These are phyloP conservation scores for Fusarium albosuccineum DNA, from an alignment of 2,329 filamentous ascomycete species.

Conservation along the genomic window DNA sequence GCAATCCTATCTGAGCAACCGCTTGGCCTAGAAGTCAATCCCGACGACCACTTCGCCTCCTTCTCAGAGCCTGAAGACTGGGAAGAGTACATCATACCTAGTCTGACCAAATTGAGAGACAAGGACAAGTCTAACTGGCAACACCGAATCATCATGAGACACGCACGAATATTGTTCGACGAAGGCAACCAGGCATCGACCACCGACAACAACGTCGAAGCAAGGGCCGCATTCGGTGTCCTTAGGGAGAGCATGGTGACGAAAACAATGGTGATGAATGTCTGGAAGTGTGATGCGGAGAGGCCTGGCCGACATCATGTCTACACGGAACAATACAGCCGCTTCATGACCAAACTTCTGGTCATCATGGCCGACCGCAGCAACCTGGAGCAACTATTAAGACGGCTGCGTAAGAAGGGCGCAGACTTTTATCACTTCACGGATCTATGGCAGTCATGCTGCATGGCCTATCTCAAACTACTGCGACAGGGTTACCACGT, in stretches of 20 bases:
- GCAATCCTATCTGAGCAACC: constrained; percentile 69
- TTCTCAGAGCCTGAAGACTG: constrained; percentile 67
- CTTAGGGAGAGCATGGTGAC: constrained; percentile 83
- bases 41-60: constrained; percentile 51
- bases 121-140: constrained; percentile 97
- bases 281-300: constrained; percentile 94
- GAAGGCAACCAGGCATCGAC: constrained; percentile 55
- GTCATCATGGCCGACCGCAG: constrained; percentile 79
- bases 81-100: constrained; percentile 67
- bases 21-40: constrained; percentile 56
- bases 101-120: constrained; percentile 65
- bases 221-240: constrained; percentile 83
- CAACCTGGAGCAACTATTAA: constrained; percentile 82
- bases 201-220: constrained; percentile 70
- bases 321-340: constrained; percentile 88
- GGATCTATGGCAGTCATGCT: constrained; percentile 71
- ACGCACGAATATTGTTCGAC: constrained; percentile 69
- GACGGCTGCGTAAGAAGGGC: constrained; percentile 84
- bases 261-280: constrained; percentile 93
- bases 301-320: constrained; percentile 88
- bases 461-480: constrained; percentile 65
- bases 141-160: constrained; percentile 87
- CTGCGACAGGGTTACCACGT: constrained; percentile 64
- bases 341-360: constrained; percentile 82
- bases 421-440: constrained; percentile 77